Percentiles rank a stretch among this genome's conserved stretches.
Conservation (phyloP, 192 early-diverging fungal genomes). For the Coemansia sp. region DNA sequence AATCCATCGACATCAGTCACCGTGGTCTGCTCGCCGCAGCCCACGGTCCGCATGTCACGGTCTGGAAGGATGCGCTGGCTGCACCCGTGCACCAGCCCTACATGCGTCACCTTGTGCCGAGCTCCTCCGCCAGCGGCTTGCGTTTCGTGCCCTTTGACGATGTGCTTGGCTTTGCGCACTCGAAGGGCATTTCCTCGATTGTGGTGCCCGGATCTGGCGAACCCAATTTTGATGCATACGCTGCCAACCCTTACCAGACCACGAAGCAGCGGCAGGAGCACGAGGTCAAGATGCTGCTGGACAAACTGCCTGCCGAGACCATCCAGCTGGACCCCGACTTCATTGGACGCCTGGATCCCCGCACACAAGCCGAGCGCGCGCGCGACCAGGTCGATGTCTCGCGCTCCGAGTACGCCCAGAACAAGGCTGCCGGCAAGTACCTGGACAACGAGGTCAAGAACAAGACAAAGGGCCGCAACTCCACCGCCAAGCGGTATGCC, state of each 20-base stretch:
- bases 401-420: conserved; percentile 19
- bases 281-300: conserved; percentile 84
- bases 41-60: conserved; percentile 71
- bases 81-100: conserved; percentile 81
- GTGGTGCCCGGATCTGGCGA: conserved; percentile 94
- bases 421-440: conserved; percentile 34
- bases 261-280: conserved; percentile 81
- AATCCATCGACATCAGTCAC: conserved; percentile 80
- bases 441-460: conserved; percentile 41
- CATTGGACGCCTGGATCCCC: conserved; percentile 77
- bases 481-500: conserved; percentile 71
- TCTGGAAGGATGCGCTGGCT: conserved; percentile 89
- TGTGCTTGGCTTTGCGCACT: conserved; percentile 84
- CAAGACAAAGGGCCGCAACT: conserved; percentile 56
- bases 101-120: conserved; percentile 74
- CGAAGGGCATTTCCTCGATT: conserved; percentile 72
- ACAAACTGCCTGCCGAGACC: conserved; percentile 94
- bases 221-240: conserved; percentile 93
- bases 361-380: conserved; percentile 35
- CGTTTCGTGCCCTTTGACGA: conserved; percentile 95
- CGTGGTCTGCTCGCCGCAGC: conserved; percentile 81
- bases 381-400: conserved; percentile 14
- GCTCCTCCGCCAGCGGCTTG: conserved; percentile 57
- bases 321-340: conserved; percentile 82
- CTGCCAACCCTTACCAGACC: conserved; percentile 91